Evolutionary conservation across 2,329 filamentous ascomycete genomes (phyloP).

Genomic region (Metarhizium album): DNA sequence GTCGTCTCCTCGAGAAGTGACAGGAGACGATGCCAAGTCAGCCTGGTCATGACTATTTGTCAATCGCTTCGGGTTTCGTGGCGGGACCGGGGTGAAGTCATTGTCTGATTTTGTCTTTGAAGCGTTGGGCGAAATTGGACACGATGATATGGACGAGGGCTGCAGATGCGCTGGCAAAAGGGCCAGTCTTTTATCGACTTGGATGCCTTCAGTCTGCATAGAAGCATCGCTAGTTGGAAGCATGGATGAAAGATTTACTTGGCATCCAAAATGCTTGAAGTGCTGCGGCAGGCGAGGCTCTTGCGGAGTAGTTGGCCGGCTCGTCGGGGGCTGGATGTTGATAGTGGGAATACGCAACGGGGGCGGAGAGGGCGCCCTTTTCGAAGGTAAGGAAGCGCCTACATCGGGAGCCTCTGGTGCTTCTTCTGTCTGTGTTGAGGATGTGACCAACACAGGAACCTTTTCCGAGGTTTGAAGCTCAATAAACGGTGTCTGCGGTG

Average conservation of each 20-base stretch:
- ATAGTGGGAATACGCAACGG: slow-evolving; percentile 67
- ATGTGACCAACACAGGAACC: slow-evolving; percentile 31
- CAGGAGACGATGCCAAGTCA: slow-evolving; percentile 41
- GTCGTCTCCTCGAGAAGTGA: slow-evolving; percentile 26
- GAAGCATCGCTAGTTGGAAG: slow-evolving; percentile 22
- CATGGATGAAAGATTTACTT: slow-evolving; percentile 43
- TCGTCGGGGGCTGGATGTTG: slow-evolving; percentile 79
- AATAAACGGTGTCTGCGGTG: slow-evolving; percentile 42
- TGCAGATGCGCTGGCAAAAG: slow-evolving; percentile 68
- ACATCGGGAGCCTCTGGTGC: slow-evolving; percentile 8
- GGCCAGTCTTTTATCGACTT: slow-evolving; percentile 66
- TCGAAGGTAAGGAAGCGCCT: slow-evolving; percentile 7
- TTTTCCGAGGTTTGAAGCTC: slow-evolving; percentile 29
- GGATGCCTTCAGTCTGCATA: slow-evolving; percentile 85
- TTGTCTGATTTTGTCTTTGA: slow-evolving; percentile 11
- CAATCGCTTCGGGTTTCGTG: slow-evolving; percentile 49
- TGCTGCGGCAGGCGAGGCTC: slow-evolving; percentile 69
- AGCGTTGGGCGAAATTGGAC: slow-evolving; percentile 43
- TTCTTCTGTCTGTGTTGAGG: slow-evolving; percentile 50
- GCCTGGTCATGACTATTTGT: slow-evolving; percentile 32
- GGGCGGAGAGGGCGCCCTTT: slow-evolving; percentile 23
- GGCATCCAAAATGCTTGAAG: slow-evolving; percentile 71
- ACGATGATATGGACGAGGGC: slow-evolving; percentile 61
- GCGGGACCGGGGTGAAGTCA: slow-evolving; percentile 42
- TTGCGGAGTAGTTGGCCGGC: slow-evolving; percentile 68